Evolutionary conservation across 1,284 basidiomycete genomes (phyloP).

Genomic region (Coriolopsis trogii): DNA sequence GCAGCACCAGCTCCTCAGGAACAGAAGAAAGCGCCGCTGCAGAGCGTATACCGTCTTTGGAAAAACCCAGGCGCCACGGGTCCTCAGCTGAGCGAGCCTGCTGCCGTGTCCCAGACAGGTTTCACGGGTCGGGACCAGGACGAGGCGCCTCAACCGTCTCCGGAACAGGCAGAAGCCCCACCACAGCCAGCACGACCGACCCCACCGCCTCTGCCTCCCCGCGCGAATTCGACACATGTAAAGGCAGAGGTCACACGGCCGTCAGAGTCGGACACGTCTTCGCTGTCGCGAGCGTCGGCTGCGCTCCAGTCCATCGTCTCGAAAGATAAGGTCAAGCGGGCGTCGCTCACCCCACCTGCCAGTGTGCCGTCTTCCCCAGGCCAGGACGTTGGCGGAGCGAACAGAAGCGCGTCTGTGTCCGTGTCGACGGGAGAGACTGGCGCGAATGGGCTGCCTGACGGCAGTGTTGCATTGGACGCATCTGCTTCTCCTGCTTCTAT

Average conservation of each 20-base stretch:
- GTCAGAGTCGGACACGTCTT: conserved; percentile 19
- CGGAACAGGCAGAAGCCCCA: conserved; percentile 15
- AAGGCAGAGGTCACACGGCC: conserved; percentile 31
- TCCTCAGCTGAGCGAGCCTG: conserved; percentile 29
- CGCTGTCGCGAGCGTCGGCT: conserved; percentile 48
- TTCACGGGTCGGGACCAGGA: conserved; percentile 35
- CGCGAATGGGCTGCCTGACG: too few species aligned
- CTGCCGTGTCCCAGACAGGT: conserved; percentile 30
- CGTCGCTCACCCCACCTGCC: conserved; percentile 26
- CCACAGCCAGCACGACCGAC: conserved; percentile 30
- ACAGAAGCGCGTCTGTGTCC: conserved; percentile 5
- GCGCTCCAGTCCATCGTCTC: conserved; percentile 57
- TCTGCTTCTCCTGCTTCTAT: conserved; percentile 9
- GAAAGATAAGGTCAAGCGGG: conserved; percentile 43
- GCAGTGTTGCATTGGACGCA: conserved; percentile 4
- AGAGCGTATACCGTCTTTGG: conserved; percentile 72
- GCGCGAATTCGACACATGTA: conserved; percentile 41
- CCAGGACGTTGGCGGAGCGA: conserved; percentile 10
- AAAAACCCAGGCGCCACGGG: conserved; percentile 48
- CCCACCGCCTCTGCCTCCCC: conserved; percentile 64
- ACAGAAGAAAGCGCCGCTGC: conserved; percentile 54
- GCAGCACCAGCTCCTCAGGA: conserved; percentile 38
- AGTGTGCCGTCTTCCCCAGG: conserved; percentile 19
- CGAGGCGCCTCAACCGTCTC: conserved; percentile 29
- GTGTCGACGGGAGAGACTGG: too few species aligned